Evolutionary conservation across 2,329 filamentous ascomycete species (phyloP).

Genomic region (Rhynchosporium graminicola): DNA sequence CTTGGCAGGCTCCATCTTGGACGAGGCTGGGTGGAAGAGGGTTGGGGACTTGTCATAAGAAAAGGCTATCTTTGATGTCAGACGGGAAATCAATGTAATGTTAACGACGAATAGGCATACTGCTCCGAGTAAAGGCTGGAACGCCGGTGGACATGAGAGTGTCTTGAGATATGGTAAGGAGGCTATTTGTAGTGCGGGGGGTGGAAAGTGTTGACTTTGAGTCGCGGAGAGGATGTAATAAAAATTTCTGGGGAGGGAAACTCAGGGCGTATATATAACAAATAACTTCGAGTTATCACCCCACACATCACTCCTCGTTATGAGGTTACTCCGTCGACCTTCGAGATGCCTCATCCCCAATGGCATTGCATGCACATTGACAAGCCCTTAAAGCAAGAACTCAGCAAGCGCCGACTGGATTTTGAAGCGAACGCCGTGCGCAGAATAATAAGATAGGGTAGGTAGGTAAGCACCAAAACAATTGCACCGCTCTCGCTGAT

Average conservation of each 20-base stretch:
- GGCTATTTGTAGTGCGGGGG: not conserved
- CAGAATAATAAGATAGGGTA: not conserved
- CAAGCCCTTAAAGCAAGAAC: not conserved
- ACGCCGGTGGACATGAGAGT: conserved; percentile 25
- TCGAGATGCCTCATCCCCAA: not conserved
- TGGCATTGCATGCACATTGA: not conserved
- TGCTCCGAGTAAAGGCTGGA: conserved; percentile 21
- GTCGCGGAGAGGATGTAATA: no score
- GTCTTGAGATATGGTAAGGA: not conserved
- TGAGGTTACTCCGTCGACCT: conserved; percentile 4
- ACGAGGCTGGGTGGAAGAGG: conserved; percentile 33
- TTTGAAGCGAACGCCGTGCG: not conserved
- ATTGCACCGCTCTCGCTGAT: not conserved
- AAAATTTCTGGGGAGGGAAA: not conserved
- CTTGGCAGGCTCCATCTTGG: conserved; percentile 27
- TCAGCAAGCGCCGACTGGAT: no score
- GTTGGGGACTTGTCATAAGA: conserved; percentile 32
- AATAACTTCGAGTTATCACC: conserved; percentile 1
- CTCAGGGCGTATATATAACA: conserved; percentile 1
- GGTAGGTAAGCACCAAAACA: not conserved
- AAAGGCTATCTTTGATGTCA: conserved; percentile 24
- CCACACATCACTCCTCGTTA: conserved; percentile 8
- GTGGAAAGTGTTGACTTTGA: not conserved
- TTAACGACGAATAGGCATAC: conserved; percentile 20
- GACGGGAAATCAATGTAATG: not conserved